Evolutionary conservation across 129 eudicot genomes (phyloP).

Genomic region (Apium graveolens): DNA sequence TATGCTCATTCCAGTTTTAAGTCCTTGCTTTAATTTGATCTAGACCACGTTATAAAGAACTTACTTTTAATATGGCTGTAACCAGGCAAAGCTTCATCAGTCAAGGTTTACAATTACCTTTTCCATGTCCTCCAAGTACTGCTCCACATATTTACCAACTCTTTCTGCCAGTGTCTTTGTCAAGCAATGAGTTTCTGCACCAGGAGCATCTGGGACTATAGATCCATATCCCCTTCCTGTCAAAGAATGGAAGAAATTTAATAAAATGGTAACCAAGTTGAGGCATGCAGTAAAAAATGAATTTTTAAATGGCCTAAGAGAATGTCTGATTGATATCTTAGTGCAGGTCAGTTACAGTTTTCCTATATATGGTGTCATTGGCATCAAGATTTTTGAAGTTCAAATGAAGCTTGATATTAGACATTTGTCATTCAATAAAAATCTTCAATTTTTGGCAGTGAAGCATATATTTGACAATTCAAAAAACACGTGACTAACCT

Average conservation of each 20-base stretch:
- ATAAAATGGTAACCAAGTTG: neutral
- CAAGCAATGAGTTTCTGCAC: constrained; percentile 7
- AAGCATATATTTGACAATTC: neutral
- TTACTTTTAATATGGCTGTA: neutral
- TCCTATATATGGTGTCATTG: neutral
- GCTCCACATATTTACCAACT: constrained; percentile 10
- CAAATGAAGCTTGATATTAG: neutral
- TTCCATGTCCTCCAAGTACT: constrained; percentile 6
- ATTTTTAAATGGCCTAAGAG: neutral
- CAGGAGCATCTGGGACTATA: constrained; percentile 10
- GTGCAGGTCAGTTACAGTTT: neutral
- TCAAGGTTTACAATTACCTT: neutral
- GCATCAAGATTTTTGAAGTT: neutral
- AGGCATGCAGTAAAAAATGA: neutral
- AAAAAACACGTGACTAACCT: constrained; percentile 34
- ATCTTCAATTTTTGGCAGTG: neutral
- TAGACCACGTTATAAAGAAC: neutral
- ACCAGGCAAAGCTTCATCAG: neutral
- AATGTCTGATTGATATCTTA: neutral
- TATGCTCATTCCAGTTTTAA: constrained; percentile 9
- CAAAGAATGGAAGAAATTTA: neutral
- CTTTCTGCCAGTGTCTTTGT: neutral
- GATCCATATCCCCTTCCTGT: constrained; percentile 8
- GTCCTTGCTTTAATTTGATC: constrained; percentile 12
- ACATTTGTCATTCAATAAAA: neutral